Conservation (phyloP, 208 protist species). For the Balamuthia mandrillaris region DNA sequence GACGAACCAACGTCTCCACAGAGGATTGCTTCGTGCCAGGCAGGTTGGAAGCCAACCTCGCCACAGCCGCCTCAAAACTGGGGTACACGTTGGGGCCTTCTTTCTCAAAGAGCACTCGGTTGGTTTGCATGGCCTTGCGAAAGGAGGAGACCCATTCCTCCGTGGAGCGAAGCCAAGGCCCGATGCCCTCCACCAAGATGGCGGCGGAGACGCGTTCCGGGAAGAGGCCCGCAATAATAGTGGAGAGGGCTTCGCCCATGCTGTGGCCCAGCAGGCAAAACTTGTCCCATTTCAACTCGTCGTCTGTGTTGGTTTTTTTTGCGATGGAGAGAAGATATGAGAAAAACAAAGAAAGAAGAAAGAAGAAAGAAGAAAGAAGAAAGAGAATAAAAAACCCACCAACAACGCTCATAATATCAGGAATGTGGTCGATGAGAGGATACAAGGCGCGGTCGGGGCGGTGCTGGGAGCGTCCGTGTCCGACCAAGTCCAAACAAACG, state of each 20-base stretch:
- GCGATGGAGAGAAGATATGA: too few species aligned
- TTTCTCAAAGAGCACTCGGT: background rate
- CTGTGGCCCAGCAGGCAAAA: background rate
- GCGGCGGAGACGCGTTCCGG: background rate
- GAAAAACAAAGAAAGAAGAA: too few species aligned
- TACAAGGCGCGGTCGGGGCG: background rate
- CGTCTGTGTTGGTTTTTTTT: too few species aligned
- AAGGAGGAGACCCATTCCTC: background rate
- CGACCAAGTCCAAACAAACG: background rate
- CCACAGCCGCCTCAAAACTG: background rate
- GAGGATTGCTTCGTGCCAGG: background rate
- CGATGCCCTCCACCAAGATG: background rate
- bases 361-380: too few species aligned
- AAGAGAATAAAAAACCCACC: background rate
- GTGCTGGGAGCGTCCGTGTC: background rate
- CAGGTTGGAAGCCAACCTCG: background rate
- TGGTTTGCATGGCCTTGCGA: background rate
- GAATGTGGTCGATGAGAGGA: constrained; percentile 1
- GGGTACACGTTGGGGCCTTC: background rate
- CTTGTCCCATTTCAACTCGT: background rate
- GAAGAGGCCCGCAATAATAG: background rate
- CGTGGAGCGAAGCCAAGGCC: background rate
- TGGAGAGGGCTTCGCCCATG: background rate
- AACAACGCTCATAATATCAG: background rate
- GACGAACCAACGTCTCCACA: background rate